phyloP scores from a whole-genome alignment of 2,329 filamentous ascomycete species.

The Nemania bipapillata region DNA sequence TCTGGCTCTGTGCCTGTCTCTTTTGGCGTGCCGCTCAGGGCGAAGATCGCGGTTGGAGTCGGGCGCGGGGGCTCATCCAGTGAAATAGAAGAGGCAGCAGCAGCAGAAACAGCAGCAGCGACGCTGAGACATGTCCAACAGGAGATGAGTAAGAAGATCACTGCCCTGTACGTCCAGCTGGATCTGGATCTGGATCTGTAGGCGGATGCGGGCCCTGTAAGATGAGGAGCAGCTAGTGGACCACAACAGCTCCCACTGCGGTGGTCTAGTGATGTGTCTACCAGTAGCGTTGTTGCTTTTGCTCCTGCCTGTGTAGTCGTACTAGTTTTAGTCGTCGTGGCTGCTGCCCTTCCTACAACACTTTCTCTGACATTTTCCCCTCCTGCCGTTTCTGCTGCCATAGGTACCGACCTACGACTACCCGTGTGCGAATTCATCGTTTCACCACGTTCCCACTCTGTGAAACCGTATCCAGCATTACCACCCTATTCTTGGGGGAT shows the following conservation, averaged over 20 bases:
- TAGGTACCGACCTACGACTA: constrained; percentile 13
- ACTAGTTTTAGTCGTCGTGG: not conserved
- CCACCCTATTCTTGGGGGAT: not conserved
- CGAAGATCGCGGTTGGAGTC: not conserved
- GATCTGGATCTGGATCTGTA: constrained; percentile 11
- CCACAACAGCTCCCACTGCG: constrained; percentile 22
- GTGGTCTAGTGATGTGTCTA: constrained; percentile 14
- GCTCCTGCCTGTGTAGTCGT: not conserved
- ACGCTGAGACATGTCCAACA: constrained; percentile 45
- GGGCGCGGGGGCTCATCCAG: constrained; percentile 42
- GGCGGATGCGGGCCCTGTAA: constrained; percentile 26
- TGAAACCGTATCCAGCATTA: constrained; percentile 31
- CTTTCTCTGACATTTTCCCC: not conserved
- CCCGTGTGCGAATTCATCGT: constrained; percentile 27
- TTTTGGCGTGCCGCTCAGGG: constrained; percentile 4
- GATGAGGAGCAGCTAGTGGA: constrained; percentile 17
- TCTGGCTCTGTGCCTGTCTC: constrained; percentile 42
- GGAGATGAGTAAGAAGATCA: constrained; percentile 51
- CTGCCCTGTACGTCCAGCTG: constrained; percentile 46
- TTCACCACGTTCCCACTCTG: constrained; percentile 26
- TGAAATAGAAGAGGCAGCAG: constrained; percentile 41
- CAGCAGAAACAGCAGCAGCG: constrained; percentile 30
- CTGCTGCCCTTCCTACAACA: not conserved
- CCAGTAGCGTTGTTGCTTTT: not conserved
- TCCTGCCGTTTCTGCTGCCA: not conserved